Base-by-base conservation (phyloP, 805 yeast genomes). In the Monosporozyma servazzii region DNA sequence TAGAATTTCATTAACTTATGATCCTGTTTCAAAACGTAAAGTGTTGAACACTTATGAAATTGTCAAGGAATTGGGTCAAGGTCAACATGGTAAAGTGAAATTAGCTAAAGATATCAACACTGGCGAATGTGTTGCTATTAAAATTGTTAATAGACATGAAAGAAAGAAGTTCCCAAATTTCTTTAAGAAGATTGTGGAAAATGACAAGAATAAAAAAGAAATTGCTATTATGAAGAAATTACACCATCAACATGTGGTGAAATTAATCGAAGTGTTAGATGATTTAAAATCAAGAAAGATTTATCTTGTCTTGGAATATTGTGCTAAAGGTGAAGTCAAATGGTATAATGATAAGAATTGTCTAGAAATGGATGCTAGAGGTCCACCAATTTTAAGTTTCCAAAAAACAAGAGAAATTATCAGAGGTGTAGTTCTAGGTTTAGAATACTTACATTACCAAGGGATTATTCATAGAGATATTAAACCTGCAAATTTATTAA, bases 11-110 rank as follows among this genome's bases (percentile, higher is more conserved):
- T 77, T 91, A 45, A 96, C 89, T 59, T 89, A 87, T 68, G 96
- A 93, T 66, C 97, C 98, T 0, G 78, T 86, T 3, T 82, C 85
- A 1, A 82, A 85, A 54, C 79, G 95, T 47, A 87, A 90, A 64
- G 81, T 85, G 39, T 74, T 93, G 55, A 93, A 93, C 69, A 82
- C 95, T 0, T 93, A 91, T 65, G 99, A 93, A 67, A 87, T 93
- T 36, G 71, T 89, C 30, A 75, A 77, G 25, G 97, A 91, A 69
- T 75, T 93, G 30, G 99, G 99, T 7, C 77, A 87, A 39, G 99
- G 99, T n/a, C 96, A 91, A 67, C 98, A 93, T 69, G 99, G 99
- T 15, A 91, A 89, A 66, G 99, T 93, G 40, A 93, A 93, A 66
- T 75, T 93, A 20, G 99, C 96, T 0, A 79, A 79, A 54, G 93